Conservation (phyloP, 2,329 filamentous ascomycete genomes). For the Acrocalymma vagum region DNA sequence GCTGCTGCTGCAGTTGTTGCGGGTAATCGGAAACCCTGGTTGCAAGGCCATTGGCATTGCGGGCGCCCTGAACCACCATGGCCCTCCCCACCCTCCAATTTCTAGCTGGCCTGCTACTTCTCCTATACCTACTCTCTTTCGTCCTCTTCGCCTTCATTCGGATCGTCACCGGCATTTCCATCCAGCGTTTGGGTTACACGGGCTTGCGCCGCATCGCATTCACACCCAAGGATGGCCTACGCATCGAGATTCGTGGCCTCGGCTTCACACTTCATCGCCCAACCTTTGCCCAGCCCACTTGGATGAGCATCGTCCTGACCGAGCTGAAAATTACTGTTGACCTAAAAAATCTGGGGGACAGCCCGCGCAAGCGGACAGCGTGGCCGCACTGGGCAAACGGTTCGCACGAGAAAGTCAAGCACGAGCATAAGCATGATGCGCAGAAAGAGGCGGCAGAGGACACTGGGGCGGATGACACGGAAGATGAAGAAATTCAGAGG, state of each 20-base stretch:
- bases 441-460: conserved; percentile 21
- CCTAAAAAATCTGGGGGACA: conserved; percentile 66
- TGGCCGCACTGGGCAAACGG: conserved; percentile 45
- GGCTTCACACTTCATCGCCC: conserved; percentile 90
- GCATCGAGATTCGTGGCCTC: conserved; percentile 87
- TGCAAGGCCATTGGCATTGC: neutral
- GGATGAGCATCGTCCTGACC: conserved; percentile 88
- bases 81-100: conserved; percentile 67
- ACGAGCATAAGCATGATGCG: conserved; percentile 20
- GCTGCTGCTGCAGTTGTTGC: neutral
- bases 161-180: conserved; percentile 91
- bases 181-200: conserved; percentile 92
- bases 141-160: conserved; percentile 92
- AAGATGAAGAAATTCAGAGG: conserved; percentile 53
- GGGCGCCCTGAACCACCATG: conserved; percentile 45
- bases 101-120: conserved; percentile 82
- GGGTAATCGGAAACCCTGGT: neutral
- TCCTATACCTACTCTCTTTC: conserved; percentile 91
- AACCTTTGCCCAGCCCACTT: conserved; percentile 96
- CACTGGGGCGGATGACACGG: conserved; percentile 21
- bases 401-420: conserved; percentile 26
- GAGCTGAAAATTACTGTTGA: conserved; percentile 88
- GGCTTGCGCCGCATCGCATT: conserved; percentile 92
- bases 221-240: conserved; percentile 85
- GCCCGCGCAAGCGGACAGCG: conserved; percentile 37